Conservation (phyloP, 1,284 basidiomycete species). For the Tylopilus orsonianus region DNA sequence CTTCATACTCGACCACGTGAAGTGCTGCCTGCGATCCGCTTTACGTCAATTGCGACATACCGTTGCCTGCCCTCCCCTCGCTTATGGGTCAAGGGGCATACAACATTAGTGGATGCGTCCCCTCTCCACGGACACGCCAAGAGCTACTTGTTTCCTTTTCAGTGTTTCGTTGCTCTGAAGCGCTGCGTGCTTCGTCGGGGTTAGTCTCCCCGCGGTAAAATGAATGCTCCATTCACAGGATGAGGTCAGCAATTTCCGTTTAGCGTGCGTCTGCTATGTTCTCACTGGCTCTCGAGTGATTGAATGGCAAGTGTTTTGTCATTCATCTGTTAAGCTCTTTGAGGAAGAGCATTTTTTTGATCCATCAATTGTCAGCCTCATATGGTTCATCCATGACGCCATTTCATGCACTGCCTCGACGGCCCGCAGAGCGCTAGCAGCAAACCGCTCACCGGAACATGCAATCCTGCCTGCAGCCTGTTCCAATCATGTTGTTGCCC, state of each 20-base stretch:
- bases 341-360: slow-evolving; percentile 32
- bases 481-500: slow-evolving; percentile 33
- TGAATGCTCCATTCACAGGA: slow-evolving; percentile 20
- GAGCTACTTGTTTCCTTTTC: slow-evolving; percentile 10
- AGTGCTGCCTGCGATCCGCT: slow-evolving; percentile 22
- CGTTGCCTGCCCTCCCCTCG: slow-evolving; percentile 32
- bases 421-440: slow-evolving; percentile 26
- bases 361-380: slow-evolving; percentile 26
- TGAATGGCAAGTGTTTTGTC: slow-evolving; percentile 14
- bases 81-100: slow-evolving; percentile 33
- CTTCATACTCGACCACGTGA: slow-evolving; percentile 21
- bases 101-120: slow-evolving; percentile 15
- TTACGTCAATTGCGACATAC: slow-evolving; percentile 34
- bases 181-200: slow-evolving; percentile 10
- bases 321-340: slow-evolving; percentile 34
- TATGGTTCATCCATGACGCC: slow-evolving; percentile 26
- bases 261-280: slow-evolving; percentile 6
- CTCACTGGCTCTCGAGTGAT: slow-evolving; percentile 14
- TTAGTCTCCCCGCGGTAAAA: slow-evolving; percentile 14
- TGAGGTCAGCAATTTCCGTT: slow-evolving; percentile 32
- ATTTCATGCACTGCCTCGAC: slow-evolving; percentile 28
- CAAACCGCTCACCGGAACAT: slow-evolving; percentile 33
- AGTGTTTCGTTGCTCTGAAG: slow-evolving; percentile 17
- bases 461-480: slow-evolving; percentile 32
- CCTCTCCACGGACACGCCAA: slow-evolving; percentile 33